phyloP scores from a whole-genome alignment of 139 green algal species.

The Coelastrella sp. region DNA sequence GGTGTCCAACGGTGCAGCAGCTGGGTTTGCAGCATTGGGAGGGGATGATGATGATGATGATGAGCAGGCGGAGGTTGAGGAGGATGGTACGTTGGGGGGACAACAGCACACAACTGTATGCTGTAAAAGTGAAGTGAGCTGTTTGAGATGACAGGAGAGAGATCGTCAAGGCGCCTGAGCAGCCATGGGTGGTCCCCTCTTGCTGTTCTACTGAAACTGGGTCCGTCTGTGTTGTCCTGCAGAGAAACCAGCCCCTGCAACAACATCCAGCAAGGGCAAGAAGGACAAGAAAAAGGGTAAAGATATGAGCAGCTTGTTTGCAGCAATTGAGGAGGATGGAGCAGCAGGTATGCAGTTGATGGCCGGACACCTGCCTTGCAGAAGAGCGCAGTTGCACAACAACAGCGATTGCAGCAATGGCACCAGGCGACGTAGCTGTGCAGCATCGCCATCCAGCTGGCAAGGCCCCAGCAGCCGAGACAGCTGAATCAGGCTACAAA shows the following conservation, averaged over 20 bases:
- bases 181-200: too few species aligned
- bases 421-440: too few species aligned
- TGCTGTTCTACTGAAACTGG: too few species aligned
- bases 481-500: too few species aligned
- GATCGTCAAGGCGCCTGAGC: too few species aligned
- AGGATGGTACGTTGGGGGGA: background rate
- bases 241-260: background rate
- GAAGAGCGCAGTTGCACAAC: too few species aligned
- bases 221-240: background rate
- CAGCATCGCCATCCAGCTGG: too few species aligned
- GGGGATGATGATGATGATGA: conserved; percentile 55
- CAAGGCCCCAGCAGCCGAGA: too few species aligned
- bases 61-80: conserved; percentile 55
- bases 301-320: conserved; percentile 57
- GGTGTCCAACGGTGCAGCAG: background rate
- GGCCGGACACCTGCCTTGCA: background rate
- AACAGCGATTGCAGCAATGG: too few species aligned
- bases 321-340: conserved; percentile 48
- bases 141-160: too few species aligned
- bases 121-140: too few species aligned
- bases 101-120: too few species aligned
- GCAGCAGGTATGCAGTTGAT: background rate
- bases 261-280: background rate
- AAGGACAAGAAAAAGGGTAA: conserved; percentile 32
- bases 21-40: conserved; percentile 18